These are phyloP conservation scores for Ophiognomonia clavigignenti-juglandacearum DNA, from an alignment of 2,329 filamentous ascomycete species.

Conservation along the genomic window DNA sequence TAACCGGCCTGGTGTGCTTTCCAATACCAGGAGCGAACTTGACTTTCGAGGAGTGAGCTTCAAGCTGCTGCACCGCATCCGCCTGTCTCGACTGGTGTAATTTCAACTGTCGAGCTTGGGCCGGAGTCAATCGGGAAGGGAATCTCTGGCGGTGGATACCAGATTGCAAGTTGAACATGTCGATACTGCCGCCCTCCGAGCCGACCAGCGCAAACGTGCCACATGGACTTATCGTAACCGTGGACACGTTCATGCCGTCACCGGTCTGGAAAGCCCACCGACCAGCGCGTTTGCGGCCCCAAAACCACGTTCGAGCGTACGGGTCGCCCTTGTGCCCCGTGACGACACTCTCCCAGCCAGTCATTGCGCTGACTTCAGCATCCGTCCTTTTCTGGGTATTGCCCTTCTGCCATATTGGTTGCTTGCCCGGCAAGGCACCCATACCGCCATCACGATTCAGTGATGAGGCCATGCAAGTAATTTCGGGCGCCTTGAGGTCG, in stretches of 20 bases:
- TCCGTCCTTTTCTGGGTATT: slow-evolving; percentile 60
- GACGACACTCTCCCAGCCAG: slow-evolving; percentile 95
- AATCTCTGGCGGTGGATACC: slow-evolving; percentile 84
- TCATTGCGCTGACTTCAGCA: slow-evolving; percentile 68
- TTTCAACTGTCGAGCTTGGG: slow-evolving; percentile 72
- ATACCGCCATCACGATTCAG: slow-evolving; percentile 94
- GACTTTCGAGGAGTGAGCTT: slow-evolving; percentile 40
- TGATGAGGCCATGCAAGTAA: slow-evolving; percentile 86
- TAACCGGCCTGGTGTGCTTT: slow-evolving; percentile 77
- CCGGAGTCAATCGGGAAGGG: slow-evolving; percentile 71
- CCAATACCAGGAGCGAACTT: slow-evolving; percentile 52
- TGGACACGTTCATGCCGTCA: slow-evolving; percentile 77
- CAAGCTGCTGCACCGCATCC: slow-evolving; percentile 52
- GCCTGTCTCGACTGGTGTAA: slow-evolving; percentile 56
- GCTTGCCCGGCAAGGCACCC: slow-evolving; percentile 73
- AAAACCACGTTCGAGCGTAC: slow-evolving; percentile 93
- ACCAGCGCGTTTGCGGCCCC: slow-evolving; percentile 89
- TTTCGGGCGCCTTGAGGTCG: slow-evolving; percentile 81
- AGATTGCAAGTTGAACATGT: slow-evolving; percentile 97
- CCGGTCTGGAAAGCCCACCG: slow-evolving; percentile 88
- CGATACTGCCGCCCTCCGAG: slow-evolving; percentile 75
- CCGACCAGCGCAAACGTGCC: slow-evolving; percentile 92
- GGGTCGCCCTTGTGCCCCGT: slow-evolving; percentile 86
- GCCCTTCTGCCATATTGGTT: slow-evolving; percentile 78
- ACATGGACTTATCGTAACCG: slow-evolving; percentile 83